Base-by-base conservation (phyloP, 2,329 filamentous ascomycete genomes). In the Xylaria sp. region DNA sequence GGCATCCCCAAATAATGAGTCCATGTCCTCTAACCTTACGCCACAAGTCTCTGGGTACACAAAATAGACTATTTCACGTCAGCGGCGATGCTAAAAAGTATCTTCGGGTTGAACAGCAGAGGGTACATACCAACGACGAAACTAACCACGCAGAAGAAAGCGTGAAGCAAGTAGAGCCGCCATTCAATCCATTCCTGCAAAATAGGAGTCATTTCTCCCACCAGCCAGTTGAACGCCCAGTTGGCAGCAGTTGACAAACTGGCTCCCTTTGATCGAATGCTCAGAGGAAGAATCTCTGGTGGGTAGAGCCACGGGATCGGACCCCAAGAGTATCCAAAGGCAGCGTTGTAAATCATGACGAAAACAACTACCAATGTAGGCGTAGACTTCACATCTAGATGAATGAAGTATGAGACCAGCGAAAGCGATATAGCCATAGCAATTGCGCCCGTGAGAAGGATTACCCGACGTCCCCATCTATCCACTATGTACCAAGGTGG, bases 241-340 rank as follows among this genome's bases (percentile, higher is more conserved):
- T 99, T 99, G 39, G 94, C 91, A 20, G 96, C 96, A 1, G 96
- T 98, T 69, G 95, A 98, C 79, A 99, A 82, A 87, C 94, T 97
- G 63, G 96, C 95, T 70, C 96, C 96, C 85, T 98, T 98, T 69
- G 95, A 97, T 76, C 96, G 91, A 79, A 98, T 98, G 84, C 94
- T 98, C 69, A 99, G 86, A 4, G 96, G 96, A 52, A 99, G 86
- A 71, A 99, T 99, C 86, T 99, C 96, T n/a, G 96, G 96, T 15
- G 96, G 96, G 80, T 98, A 98, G 18, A 99, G 85, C 96, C 96
- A 99, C 9, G 96, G 96, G 70, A 99, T 97, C 0, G 96, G 96
- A 20, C 96, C 96, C 96, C 96, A 99, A 18, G 87, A 89, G 78
- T 94, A 97, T 57, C 96, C 96, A 80, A 98, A 99, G 8, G 96